Conservation (phyloP, 2,329 filamentous ascomycete species). For the Xylaria sp. region DNA sequence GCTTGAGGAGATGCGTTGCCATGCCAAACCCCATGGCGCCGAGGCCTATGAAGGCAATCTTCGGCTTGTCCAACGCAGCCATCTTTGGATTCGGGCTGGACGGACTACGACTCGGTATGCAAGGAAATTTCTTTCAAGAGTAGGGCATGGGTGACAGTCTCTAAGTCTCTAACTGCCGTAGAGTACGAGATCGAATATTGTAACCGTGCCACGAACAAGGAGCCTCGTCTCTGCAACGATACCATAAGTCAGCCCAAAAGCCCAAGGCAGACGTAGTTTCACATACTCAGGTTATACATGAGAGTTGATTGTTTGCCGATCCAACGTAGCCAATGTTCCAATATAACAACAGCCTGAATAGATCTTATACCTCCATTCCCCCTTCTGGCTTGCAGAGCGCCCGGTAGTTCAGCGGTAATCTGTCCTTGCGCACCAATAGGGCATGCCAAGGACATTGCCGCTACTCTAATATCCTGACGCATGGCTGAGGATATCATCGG, state of each 20-base stretch:
- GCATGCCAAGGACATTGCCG: neutral
- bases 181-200: neutral
- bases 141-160: neutral
- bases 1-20: constrained; percentile 76
- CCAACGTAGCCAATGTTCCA: constrained; percentile 6
- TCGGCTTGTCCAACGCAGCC: constrained; percentile 49
- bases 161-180: constrained; percentile 5
- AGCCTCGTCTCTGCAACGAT: neutral
- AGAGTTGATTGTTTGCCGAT: constrained; percentile 5
- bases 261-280: constrained; percentile 3
- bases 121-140: neutral
- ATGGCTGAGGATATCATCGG: constrained; percentile 21
- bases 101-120: neutral
- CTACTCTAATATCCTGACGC: neutral
- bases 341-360: constrained; percentile 31
- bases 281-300: constrained; percentile 1
- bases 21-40: constrained; percentile 87
- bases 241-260: neutral
- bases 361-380: neutral
- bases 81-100: constrained; percentile 17
- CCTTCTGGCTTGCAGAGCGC: constrained; percentile 16
- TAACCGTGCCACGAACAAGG: neutral
- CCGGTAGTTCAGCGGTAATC: constrained; percentile 11
- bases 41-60: constrained; percentile 75
- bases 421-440: constrained; percentile 24